These are phyloP conservation scores for Trichoderma afroharzianum DNA, from an alignment of 2,329 filamentous ascomycete genomes.

Conservation along the genomic window DNA sequence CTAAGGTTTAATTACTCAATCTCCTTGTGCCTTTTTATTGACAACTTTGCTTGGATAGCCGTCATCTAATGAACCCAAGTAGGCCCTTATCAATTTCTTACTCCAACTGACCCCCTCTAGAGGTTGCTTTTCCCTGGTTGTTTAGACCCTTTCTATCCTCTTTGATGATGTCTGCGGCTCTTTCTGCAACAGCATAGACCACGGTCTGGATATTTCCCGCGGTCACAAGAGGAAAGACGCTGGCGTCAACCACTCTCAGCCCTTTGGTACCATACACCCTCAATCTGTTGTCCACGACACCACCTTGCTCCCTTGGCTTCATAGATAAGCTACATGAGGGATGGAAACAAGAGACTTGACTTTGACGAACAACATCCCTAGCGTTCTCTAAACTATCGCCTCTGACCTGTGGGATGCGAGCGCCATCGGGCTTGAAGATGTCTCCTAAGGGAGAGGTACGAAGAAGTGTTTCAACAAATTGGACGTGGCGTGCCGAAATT, in stretches of 20 bases:
- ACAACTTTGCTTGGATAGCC: background rate
- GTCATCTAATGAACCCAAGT: background rate
- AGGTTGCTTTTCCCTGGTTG: background rate
- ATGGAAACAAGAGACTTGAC: slow-evolving; percentile 42
- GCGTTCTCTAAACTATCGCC: slow-evolving; percentile 32
- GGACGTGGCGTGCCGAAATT: slow-evolving; percentile 42
- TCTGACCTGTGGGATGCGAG: slow-evolving; percentile 23
- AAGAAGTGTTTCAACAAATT: slow-evolving; percentile 37
- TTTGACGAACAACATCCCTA: slow-evolving; percentile 33
- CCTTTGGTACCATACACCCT: slow-evolving; percentile 43
- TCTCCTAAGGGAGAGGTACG: slow-evolving; percentile 39
- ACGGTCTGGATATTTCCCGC: slow-evolving; percentile 32
- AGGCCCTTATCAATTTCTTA: background rate
- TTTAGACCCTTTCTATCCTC: slow-evolving; percentile 7
- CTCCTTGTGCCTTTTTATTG: background rate
- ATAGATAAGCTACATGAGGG: slow-evolving; percentile 49
- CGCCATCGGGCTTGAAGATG: slow-evolving; percentile 38
- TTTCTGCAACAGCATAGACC: slow-evolving; percentile 37
- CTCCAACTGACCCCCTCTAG: background rate
- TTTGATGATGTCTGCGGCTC: slow-evolving; percentile 37
- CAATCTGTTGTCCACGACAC: slow-evolving; percentile 42
- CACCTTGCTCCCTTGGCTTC: slow-evolving; percentile 42
- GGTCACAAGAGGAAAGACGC: slow-evolving; percentile 43
- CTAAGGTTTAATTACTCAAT: background rate
- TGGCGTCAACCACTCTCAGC: slow-evolving; percentile 45